These are phyloP conservation scores for Gnomoniopsis sp. DNA, from an alignment of 2,329 filamentous ascomycete species.

Conservation along the genomic window DNA sequence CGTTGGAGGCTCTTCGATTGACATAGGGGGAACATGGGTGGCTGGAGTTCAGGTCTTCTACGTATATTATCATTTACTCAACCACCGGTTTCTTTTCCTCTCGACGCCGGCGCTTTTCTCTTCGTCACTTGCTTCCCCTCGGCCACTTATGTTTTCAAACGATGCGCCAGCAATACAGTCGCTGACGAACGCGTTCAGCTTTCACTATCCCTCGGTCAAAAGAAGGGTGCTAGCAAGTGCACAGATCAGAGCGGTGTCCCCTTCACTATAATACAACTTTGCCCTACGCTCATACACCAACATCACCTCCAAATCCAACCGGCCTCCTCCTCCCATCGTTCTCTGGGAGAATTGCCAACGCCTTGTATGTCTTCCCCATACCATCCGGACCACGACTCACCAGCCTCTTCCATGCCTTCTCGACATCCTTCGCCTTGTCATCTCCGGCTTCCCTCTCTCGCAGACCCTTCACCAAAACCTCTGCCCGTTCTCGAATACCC, in stretches of 20 bases:
- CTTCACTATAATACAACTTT: neutral
- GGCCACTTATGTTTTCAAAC: no score
- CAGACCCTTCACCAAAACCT: slow-evolving; percentile 56
- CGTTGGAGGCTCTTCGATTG: neutral
- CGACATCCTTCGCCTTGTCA: slow-evolving; percentile 57
- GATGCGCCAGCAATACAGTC: no score
- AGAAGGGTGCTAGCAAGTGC: no score
- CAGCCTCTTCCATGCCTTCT: slow-evolving; percentile 74
- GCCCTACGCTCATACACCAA: slow-evolving; percentile 25
- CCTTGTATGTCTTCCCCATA: slow-evolving; percentile 96
- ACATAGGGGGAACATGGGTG: neutral
- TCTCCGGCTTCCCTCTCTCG: slow-evolving; percentile 24
- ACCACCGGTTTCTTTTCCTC: neutral
- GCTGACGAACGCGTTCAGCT: no score
- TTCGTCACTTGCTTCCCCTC: neutral
- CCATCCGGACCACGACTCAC: slow-evolving; percentile 79
- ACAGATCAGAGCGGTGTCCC: neutral
- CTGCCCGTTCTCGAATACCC: slow-evolving; percentile 77
- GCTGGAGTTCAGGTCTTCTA: neutral
- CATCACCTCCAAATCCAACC: slow-evolving; percentile 85
- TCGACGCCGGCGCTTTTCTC: neutral
- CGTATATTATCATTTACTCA: neutral
- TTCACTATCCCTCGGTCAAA: no score
- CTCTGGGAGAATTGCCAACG: slow-evolving; percentile 83
- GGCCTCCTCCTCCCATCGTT: slow-evolving; percentile 70